Percentiles rank a stretch among this genome's conserved stretches.
Conservation (phyloP, 495 filamentous ascomycete genomes). For the Elaphomyces granulatus region DNA sequence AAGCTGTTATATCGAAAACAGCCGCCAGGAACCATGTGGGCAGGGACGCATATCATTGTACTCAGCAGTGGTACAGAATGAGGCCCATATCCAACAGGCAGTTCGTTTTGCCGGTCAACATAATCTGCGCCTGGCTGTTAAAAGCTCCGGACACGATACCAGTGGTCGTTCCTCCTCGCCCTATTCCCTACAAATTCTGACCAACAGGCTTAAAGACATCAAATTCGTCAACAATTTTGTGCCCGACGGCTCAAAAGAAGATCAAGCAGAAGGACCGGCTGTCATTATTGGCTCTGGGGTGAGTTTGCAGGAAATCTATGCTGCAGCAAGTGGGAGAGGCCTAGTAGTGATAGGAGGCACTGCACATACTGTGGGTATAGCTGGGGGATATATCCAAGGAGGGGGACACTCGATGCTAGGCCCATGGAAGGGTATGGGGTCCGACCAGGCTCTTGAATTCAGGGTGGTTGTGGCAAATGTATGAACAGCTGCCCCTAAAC, state of each 20-base stretch:
- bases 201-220: slow-evolving; percentile 33
- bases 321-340: slow-evolving; percentile 17
- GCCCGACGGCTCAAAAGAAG: slow-evolving; percentile 15
- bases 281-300: slow-evolving; percentile 42
- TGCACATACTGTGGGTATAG: slow-evolving; percentile 15
- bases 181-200: slow-evolving; percentile 40
- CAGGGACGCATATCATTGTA: slow-evolving; percentile 28
- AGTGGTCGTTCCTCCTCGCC: slow-evolving; percentile 36
- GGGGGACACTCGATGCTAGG: slow-evolving; percentile 39
- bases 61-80: slow-evolving; percentile 18
- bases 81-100: slow-evolving; percentile 23
- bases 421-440: slow-evolving; percentile 21
- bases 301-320: slow-evolving; percentile 30
- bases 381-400: slow-evolving; percentile 41
- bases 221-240: slow-evolving; percentile 17
- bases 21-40: slow-evolving; percentile 16
- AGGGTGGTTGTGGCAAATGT: slow-evolving; percentile 25
- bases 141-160: slow-evolving; percentile 44
- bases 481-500: slow-evolving; percentile 10
- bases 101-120: slow-evolving; percentile 14
- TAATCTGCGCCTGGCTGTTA: slow-evolving; percentile 30
- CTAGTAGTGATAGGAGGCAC: slow-evolving; percentile 8
- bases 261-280: slow-evolving; percentile 14
- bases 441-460: slow-evolving; percentile 27
- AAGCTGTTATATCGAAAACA: slow-evolving; percentile 39